Evolutionary conservation across 306 rosid species (phyloP).

Genomic region (Casuarina equisetifolia): DNA sequence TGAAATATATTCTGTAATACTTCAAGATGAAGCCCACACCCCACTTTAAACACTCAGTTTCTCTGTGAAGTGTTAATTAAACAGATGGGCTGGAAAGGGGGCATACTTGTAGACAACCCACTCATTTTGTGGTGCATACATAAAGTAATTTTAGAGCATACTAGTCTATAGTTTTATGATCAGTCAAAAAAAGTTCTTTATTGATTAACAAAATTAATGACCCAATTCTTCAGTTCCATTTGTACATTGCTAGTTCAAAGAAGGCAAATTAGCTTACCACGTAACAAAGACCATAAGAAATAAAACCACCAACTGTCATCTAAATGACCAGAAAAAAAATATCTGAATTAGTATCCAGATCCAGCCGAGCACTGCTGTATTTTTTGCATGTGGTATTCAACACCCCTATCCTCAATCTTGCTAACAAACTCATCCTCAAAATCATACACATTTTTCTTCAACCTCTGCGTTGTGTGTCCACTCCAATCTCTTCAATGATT

Average conservation of each 20-base stretch:
- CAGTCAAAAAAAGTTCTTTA: too few species aligned
- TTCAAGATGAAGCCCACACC: not conserved
- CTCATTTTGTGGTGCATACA: not conserved
- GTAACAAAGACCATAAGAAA: not conserved
- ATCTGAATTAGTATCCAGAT: constrained; percentile 31
- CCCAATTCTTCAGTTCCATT: not conserved
- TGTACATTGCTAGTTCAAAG: not conserved
- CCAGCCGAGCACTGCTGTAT: constrained; percentile 30
- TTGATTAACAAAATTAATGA: not conserved
- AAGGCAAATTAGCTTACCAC: not conserved
- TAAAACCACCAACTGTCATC: not conserved
- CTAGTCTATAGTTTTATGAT: not conserved
- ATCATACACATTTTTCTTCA: not conserved
- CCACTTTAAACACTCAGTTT: not conserved
- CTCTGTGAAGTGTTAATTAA: not conserved
- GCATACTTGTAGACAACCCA: not conserved
- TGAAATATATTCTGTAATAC: not conserved
- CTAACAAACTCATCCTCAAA: constrained; percentile 1
- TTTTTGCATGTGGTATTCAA: constrained; percentile 7
- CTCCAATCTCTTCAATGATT: constrained; percentile 40
- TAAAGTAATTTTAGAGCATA: not conserved
- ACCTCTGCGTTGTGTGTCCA: constrained; percentile 37
- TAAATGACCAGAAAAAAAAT: not conserved
- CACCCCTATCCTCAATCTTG: constrained; percentile 16
- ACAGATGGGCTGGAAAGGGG: not conserved